These are phyloP conservation scores for Chloromonas sp. DNA, from an alignment of 163 green algal genomes.

Conservation along the genomic window DNA sequence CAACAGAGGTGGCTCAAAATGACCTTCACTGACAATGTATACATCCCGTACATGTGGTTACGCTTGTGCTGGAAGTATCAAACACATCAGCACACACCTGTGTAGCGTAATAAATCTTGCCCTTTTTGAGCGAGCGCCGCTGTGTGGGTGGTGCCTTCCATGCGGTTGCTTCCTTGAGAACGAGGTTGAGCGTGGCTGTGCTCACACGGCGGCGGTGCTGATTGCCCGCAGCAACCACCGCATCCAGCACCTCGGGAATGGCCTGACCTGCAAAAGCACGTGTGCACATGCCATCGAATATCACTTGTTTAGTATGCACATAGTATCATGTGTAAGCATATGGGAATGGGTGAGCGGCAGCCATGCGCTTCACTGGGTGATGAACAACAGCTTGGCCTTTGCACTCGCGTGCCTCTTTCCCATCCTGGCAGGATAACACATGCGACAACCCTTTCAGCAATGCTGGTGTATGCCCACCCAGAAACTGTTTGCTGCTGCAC, in stretches of 20 bases:
- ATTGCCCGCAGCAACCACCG: constrained; percentile 54
- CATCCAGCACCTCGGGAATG: constrained; percentile 76
- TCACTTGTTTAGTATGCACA: too few relatives aligned
- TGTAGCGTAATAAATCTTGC: constrained; percentile 94
- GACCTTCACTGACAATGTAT: too few relatives aligned
- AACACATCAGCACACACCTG: constrained; percentile 24
- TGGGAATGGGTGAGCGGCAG: too few relatives aligned
- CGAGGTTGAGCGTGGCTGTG: constrained; percentile 93
- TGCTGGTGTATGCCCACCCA: too few relatives aligned
- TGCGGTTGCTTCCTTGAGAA: constrained; percentile 70
- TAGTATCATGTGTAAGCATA: too few relatives aligned
- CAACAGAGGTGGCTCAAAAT: too few relatives aligned
- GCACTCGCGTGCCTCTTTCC: too few relatives aligned
- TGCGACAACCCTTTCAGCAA: too few relatives aligned
- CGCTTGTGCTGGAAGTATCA: background rate
- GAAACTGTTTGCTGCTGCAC: too few relatives aligned
- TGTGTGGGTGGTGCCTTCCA: constrained; percentile 69
- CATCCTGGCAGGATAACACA: too few relatives aligned
- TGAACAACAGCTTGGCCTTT: too few relatives aligned
- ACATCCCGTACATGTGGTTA: background rate
- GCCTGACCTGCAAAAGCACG: constrained; percentile 16
- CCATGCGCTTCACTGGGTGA: too few relatives aligned
- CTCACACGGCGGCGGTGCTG: constrained; percentile 78
- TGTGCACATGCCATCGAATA: background rate
- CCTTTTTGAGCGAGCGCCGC: constrained; percentile 39